A percentile compares a stretch with the other conserved stretches of the same genome.
phyloP scores from a whole-genome alignment of 305 asterid genomes.

The Petunia hybrid region DNA sequence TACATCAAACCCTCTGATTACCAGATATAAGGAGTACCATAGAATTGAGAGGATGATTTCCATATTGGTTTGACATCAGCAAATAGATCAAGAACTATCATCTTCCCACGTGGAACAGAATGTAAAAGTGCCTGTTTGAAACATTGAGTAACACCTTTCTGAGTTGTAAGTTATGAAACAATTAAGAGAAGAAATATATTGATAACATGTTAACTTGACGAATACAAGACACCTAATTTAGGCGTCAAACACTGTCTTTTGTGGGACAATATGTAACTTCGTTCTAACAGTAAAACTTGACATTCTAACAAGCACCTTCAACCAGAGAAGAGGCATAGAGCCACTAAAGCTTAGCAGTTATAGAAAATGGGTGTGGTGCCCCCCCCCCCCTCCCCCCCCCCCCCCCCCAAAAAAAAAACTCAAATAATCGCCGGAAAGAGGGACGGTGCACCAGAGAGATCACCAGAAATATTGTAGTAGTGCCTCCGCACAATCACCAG shows the following conservation, averaged over 20 bases:
- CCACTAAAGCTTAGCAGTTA: background rate
- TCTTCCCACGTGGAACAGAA: conserved; percentile 98
- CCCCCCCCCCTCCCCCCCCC: background rate
- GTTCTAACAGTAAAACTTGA: background rate
- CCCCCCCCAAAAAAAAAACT: too few species aligned
- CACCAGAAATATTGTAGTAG: conserved; percentile 4
- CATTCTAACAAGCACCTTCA: conserved; percentile 8
- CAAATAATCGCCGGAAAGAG: background rate
- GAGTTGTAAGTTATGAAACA: conserved; percentile 19
- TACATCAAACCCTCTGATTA: conserved; percentile 42
- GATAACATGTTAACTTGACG: background rate
- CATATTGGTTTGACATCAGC: conserved; percentile 97
- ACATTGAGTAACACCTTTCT: background rate
- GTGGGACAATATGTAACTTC: background rate
- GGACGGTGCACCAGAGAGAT: background rate
- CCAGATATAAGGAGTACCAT: conserved; percentile 94
- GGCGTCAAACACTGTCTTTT: background rate
- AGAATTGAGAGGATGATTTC: conserved; percentile 92
- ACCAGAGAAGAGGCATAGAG: background rate
- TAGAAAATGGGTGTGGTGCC: background rate
- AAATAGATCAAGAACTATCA: conserved; percentile 98
- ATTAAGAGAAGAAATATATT: conserved; percentile 16
- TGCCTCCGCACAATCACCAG: background rate
- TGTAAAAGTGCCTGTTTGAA: conserved; percentile 90
- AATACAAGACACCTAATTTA: conserved; percentile 1